These are phyloP conservation scores for Sarocladiaceae sp. DNA, from an alignment of 2,329 filamentous ascomycete genomes.

Conservation along the genomic window DNA sequence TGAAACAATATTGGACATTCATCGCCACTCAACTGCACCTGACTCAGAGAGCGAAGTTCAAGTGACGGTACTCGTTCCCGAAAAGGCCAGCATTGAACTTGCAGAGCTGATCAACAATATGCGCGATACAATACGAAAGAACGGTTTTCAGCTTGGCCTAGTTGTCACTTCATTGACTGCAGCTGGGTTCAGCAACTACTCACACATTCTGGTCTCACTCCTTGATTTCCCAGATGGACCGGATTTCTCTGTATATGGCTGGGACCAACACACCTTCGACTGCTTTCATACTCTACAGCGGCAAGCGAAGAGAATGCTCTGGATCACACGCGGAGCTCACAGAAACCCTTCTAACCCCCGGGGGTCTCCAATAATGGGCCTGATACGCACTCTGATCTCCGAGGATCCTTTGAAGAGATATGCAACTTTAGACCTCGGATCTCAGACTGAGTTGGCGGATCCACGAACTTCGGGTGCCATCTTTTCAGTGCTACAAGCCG, in stretches of 20 bases:
- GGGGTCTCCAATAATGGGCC: constrained; percentile 36
- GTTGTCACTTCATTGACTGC: too few relatives aligned
- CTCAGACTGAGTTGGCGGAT: constrained; percentile 16
- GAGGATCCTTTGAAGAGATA: constrained; percentile 41
- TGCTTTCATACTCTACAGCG: constrained; percentile 35
- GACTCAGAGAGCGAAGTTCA: background rate
- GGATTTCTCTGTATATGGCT: constrained; percentile 29
- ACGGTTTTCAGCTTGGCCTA: too few relatives aligned
- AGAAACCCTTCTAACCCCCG: constrained; percentile 29
- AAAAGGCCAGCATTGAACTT: background rate
- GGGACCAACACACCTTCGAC: constrained; percentile 34
- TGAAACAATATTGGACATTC: background rate
- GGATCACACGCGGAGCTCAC: constrained; percentile 41
- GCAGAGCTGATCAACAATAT: background rate
- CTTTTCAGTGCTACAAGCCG: constrained; percentile 18
- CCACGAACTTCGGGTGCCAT: constrained; percentile 16
- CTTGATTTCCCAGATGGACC: constrained; percentile 31
- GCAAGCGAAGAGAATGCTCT: constrained; percentile 36
- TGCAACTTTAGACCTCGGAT: constrained; percentile 37
- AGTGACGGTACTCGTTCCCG: background rate
- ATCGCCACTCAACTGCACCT: background rate
- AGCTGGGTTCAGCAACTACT: too few relatives aligned
- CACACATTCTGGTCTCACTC: constrained; percentile 38
- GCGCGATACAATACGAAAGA: too few relatives aligned
- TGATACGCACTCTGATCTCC: constrained; percentile 44